Evolutionary conservation across 2,329 filamentous ascomycete genomes (phyloP).

Genomic region (Nigrograna mackinnonii): DNA sequence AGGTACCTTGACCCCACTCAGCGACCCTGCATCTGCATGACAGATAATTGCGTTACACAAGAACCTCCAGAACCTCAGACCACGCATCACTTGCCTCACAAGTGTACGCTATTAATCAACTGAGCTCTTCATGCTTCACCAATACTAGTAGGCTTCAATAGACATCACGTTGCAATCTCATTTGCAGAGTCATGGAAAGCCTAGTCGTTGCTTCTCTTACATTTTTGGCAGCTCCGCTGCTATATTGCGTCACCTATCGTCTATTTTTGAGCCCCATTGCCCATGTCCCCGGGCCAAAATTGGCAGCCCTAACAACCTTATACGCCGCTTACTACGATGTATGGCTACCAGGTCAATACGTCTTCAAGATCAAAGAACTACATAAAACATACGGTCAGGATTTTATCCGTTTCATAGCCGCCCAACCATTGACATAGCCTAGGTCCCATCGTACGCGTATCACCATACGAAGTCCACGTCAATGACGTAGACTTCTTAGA

Average conservation of each 20-base stretch:
- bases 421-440: too few species aligned
- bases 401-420: not conserved
- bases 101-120: too few species aligned
- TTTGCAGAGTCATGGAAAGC: too few species aligned
- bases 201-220: too few species aligned
- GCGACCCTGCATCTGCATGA: too few species aligned
- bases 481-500: conserved; percentile 8
- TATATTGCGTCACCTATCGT: conserved; percentile 6
- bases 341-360: conserved; percentile 1
- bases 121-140: too few species aligned
- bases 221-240: not conserved
- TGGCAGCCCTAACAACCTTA: conserved; percentile 10
- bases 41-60: too few species aligned
- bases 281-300: conserved; percentile 11
- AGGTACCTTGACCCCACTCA: too few species aligned
- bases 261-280: conserved; percentile 8
- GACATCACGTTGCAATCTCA: too few species aligned
- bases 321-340: conserved; percentile 12
- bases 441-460: conserved; percentile 3
- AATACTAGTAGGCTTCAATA: too few species aligned
- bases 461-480: conserved; percentile 10
- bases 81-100: too few species aligned
- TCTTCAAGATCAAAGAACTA: conserved; percentile 5
- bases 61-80: too few species aligned
- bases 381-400: conserved; percentile 10